Base-by-base conservation (phyloP, 192 early-diverging fungal species). In the Linderina pennispora region DNA sequence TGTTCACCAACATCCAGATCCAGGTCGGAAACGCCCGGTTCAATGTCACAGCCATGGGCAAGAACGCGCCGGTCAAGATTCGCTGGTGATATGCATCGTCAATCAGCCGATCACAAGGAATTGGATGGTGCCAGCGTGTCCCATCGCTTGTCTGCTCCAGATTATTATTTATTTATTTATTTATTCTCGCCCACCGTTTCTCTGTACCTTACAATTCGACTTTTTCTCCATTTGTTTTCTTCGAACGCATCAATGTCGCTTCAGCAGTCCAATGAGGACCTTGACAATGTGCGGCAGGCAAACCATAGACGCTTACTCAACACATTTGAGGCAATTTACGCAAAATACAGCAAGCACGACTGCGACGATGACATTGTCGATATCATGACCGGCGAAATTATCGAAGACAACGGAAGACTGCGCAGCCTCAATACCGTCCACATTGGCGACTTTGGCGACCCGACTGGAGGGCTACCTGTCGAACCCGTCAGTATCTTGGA, bases 301-400 rank as follows among this genome's bases (percentile, higher is more conserved):
- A 68, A 58, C 46, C 65, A 68, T 41, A 50, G 45, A 1, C 65
- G 65, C 15, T 61, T 68, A 15, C 65, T 57, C 45, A 54, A 50
- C 25, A 58, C 65, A 7, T 68, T 68, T 25, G 58, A 68, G 15
- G 53, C 65, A 16, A 68, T 68, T 48, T 68, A 61, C 19, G 49
- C 47, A 24, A 68, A 68, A 31, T 68, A 68, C 36, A 56, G 65
- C 13, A 50, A 57, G 8, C 47, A 61, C n/a, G 65, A 68, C 26
- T 57, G 61, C 24, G 49, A 68, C 3, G 65, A 68, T 45, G 65
- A 68, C 11, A 61, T 68, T 21, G 44, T 68, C 9, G 58, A 69
- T 47, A 36, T 69, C 31, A 16, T 33, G 16, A 69, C 58, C 2
- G 58, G 54, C 3, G 8, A 48, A 26, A 43, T 69, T 24, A 38